These are phyloP conservation scores for Calonectria naviculata DNA, from an alignment of 2,329 filamentous ascomycete species.

Conservation along the genomic window DNA sequence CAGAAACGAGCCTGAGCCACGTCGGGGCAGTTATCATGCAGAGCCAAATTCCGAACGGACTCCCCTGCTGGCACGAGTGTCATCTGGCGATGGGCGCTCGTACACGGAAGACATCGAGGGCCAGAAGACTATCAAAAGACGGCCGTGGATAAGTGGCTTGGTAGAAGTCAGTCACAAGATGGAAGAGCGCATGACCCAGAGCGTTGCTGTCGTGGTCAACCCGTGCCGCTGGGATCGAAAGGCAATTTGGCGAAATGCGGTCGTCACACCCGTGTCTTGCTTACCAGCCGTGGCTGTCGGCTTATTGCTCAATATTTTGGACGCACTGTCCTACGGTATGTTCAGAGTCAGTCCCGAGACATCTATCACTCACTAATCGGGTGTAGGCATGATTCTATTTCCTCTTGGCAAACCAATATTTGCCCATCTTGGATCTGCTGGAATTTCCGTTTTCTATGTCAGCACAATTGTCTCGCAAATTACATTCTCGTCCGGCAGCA, in stretches of 20 bases:
- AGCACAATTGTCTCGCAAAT: conserved; percentile 96
- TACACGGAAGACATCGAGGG: conserved; percentile 59
- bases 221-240: conserved; percentile 79
- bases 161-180: conserved; percentile 45
- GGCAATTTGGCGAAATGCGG: conserved; percentile 70
- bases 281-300: conserved; percentile 91
- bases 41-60: conserved; percentile 55
- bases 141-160: conserved; percentile 48
- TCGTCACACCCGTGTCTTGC: conserved; percentile 76
- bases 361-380: conserved; percentile 29
- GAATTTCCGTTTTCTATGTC: conserved; percentile 98
- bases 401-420: conserved; percentile 91
- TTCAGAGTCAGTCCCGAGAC: conserved; percentile 3
- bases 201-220: conserved; percentile 56
- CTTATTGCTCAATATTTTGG: conserved; percentile 89
- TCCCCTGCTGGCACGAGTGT: conserved; percentile 55
- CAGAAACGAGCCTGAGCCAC: conserved; percentile 21
- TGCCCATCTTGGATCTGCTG: conserved; percentile 85
- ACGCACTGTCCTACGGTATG: conserved; percentile 91
- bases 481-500: conserved; percentile 86
- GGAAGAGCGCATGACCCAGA: conserved; percentile 44
- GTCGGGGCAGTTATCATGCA: conserved; percentile 13
- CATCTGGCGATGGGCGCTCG: conserved; percentile 43
- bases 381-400: conserved; percentile 87
- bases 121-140: conserved; percentile 53